Evolutionary conservation across 176 grass and related monocot genomes (phyloP).

Genomic region (Aegilops speltoides): DNA sequence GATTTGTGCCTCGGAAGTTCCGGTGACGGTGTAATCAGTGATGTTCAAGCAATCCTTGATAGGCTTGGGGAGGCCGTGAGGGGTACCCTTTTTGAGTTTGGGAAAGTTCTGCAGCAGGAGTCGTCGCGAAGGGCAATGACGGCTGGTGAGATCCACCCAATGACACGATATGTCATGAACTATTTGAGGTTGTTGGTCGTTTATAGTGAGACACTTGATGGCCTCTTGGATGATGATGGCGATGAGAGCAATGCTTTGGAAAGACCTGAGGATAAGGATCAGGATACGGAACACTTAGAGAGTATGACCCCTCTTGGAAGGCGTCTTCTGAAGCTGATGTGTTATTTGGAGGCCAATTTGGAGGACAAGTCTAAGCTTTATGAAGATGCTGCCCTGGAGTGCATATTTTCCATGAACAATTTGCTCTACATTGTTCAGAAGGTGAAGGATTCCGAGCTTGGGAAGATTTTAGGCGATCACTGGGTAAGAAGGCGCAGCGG

Average conservation of each 20-base stretch:
- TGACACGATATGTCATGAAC: slow-evolving; percentile 98
- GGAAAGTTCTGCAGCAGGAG: slow-evolving; percentile 71
- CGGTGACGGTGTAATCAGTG: slow-evolving; percentile 59
- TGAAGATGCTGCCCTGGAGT: slow-evolving; percentile 73
- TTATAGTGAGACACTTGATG: slow-evolving; percentile 66
- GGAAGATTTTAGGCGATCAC: slow-evolving; percentile 80
- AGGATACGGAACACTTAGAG: slow-evolving; percentile 51
- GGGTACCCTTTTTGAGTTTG: slow-evolving; percentile 79
- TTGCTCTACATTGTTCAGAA: slow-evolving; percentile 90
- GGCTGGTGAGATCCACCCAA: slow-evolving; percentile 78
- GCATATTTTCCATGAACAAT: slow-evolving; percentile 99
- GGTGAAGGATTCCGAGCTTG: slow-evolving; percentile 90
- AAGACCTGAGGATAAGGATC: slow-evolving; percentile 41
- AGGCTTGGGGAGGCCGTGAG: slow-evolving; percentile 80
- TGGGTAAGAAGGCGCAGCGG: slow-evolving; percentile 74
- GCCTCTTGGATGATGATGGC: slow-evolving; percentile 51
- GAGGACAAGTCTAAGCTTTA: slow-evolving; percentile 95
- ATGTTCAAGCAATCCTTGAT: slow-evolving; percentile 62
- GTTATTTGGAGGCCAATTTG: slow-evolving; percentile 84
- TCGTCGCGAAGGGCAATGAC: slow-evolving; percentile 63
- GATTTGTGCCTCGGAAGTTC: slow-evolving; percentile 61
- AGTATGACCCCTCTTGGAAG: slow-evolving; percentile 64
- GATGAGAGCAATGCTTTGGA: slow-evolving; percentile 25
- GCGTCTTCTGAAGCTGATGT: slow-evolving; percentile 64
- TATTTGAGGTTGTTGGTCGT: slow-evolving; percentile 78